Base-by-base conservation (phyloP, 228 moss, liverwort and hornwort species). In the Sphagnum fallax region DNA sequence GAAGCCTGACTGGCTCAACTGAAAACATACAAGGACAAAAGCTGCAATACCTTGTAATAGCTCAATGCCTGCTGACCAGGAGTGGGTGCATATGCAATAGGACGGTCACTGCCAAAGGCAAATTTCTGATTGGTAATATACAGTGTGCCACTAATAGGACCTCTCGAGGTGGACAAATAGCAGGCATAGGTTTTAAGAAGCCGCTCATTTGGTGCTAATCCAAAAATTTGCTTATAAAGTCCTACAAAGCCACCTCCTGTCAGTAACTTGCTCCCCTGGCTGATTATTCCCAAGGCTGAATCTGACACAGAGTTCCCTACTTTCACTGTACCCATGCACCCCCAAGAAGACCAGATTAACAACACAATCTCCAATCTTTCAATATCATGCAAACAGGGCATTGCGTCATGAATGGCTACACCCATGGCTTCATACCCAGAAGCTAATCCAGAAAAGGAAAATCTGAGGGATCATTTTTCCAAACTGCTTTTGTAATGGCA, bases 171-270 rank as follows among this genome's bases (percentile, higher is more conserved):
- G 67, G 93, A 93, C 5, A 96, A 70, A 69, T 89, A 91, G 69
- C 82, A 85, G 12, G 93, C 96, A 73, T 96, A 96, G 0, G 96
- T 96, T 71, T 96, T 96, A 66, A 78, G 82, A 65, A 96, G 75
- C 64, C 75, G 82, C 74, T 96, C 96, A 53, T 89, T 82, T 5
- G 84, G 75, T 2, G 83, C 84, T 4, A 80, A 63, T 16, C 87
- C 79, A 69, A 96, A 96, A 4, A 82, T 79, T 7, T 77, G 15
- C 67, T 81, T 88, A 9, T 91, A 93, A 0, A 93, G 63, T 1
- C 89, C 91, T 60, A 89, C 93, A 53, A 86, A 91, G 8, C 96
- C 96, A 0, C 96, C 93, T 62, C 88, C 83, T 53, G 81, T 83
- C 4, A 96, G 74, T 58, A 96, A 47, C 73, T 74, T 81, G 13